Base-by-base conservation (phyloP, 1,139 yeast species). In the Scheffersomyces titani region DNA sequence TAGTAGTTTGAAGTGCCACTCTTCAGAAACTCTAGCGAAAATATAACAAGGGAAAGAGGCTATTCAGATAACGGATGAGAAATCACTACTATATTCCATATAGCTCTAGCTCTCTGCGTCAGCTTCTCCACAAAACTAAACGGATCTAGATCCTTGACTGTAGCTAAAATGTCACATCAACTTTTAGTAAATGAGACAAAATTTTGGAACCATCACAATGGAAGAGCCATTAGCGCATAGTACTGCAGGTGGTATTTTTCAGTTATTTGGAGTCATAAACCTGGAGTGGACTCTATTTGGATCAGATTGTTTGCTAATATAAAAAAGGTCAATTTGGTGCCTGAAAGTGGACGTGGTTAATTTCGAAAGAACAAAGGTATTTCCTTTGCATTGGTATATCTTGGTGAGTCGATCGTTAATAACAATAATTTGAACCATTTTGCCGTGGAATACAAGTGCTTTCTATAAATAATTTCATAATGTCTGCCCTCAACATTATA, bases 401-500 rank as follows among this genome's bases (percentile, higher is more conserved):
- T 30, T 11, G 40, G 40, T 30, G 7, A 5, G 40, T 11, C 13
- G 16, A 30, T 30, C 40, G 16, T 30, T 11, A 16, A 24, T 11
- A 7, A 24, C 30, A 11, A 24, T 6, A n/a, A n/a, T n/a, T n/a
- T n/a, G n/a, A n/a, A n/a, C n/a, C n/a, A n/a, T n/a, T n/a, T n/a
- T n/a, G n/a, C n/a, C n/a, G n/a, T n/a, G n/a, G n/a, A n/a, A n/a
- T n/a, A n/a, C n/a, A n/a, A n/a, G n/a, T 30, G 11, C 16, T 6
- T 30, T 11, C 16, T 11, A 47, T 47, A 3, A 19, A 47, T 5
- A 47, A n/a, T n/a, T 47, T 19, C 16, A 18, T 16, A 3, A 19
- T 19, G 49, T 13, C 44, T 45, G 51, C 19, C 52, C 51, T 30
- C 40, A 36, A 53, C 3, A 51, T 53, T 3, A 63, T 87, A 7